These are phyloP conservation scores for Helminthosporium solani DNA, from an alignment of 2,329 filamentous ascomycete species.

Conservation along the genomic window DNA sequence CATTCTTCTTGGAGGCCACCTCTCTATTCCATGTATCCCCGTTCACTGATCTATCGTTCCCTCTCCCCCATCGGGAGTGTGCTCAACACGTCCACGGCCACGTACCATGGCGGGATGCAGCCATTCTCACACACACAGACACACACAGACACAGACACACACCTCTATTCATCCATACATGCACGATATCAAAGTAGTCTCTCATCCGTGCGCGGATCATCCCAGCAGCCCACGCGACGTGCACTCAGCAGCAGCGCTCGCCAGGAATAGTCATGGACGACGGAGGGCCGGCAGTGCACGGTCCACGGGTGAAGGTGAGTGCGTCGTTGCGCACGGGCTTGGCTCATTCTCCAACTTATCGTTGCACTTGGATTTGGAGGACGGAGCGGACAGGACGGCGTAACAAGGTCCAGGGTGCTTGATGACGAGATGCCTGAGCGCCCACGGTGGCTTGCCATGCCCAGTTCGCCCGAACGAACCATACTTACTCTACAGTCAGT, in stretches of 20 bases:
- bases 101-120: too few relatives aligned
- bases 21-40: too few relatives aligned
- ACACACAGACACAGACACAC: too few relatives aligned
- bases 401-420: slow-evolving; percentile 21
- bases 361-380: slow-evolving; percentile 1
- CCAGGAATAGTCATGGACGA: slow-evolving; percentile 5
- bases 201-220: not conserved
- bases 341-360: not conserved
- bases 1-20: too few relatives aligned
- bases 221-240: slow-evolving; percentile 2
- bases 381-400: not conserved
- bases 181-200: too few relatives aligned
- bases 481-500: not conserved
- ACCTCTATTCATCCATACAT: too few relatives aligned
- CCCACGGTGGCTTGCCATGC: slow-evolving; percentile 16
- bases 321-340: not conserved
- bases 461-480: slow-evolving; percentile 1
- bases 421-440: slow-evolving; percentile 25
- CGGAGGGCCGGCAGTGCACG: slow-evolving; percentile 1
- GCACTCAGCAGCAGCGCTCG: not conserved
- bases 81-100: too few relatives aligned
- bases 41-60: too few relatives aligned
- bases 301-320: slow-evolving; percentile 3
- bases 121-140: too few relatives aligned
- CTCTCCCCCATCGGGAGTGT: too few relatives aligned